Conservation (phyloP, 495 filamentous ascomycete genomes). For the Aspergillus asperescens region DNA sequence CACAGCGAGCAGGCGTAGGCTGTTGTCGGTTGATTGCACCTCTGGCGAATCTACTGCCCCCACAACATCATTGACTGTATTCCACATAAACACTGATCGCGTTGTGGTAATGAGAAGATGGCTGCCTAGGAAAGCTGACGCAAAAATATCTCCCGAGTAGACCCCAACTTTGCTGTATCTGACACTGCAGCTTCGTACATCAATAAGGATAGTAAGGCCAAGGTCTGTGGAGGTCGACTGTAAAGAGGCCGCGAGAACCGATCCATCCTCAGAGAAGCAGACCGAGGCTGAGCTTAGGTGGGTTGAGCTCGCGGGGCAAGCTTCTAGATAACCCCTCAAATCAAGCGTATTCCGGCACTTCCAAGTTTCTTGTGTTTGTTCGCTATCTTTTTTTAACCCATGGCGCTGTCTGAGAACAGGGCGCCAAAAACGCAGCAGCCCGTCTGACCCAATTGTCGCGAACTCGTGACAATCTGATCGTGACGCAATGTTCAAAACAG, state of each 20-base stretch:
- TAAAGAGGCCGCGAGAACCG: conserved; percentile 63
- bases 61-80: conserved; percentile 40
- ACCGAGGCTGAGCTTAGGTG: conserved; percentile 36
- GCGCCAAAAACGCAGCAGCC: conserved; percentile 70
- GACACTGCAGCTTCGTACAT: conserved; percentile 30
- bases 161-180: conserved; percentile 30
- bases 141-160: conserved; percentile 28
- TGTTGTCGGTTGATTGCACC: background rate
- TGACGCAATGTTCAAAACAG: conserved; percentile 64
- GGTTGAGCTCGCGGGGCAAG: conserved; percentile 28
- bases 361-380: conserved; percentile 62
- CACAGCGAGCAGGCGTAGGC: conserved; percentile 31
- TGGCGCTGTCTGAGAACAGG: conserved; percentile 59
- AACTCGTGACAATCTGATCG: conserved; percentile 64
- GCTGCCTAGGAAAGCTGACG: conserved; percentile 31
- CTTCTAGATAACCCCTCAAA: conserved; percentile 37
- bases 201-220: conserved; percentile 32
- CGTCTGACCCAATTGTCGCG: conserved; percentile 78
- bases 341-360: conserved; percentile 57
- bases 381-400: conserved; percentile 53
- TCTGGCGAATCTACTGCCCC: conserved; percentile 22
- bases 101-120: conserved; percentile 35
- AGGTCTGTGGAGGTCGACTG: conserved; percentile 23
- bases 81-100: conserved; percentile 36
- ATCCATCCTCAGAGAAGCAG: conserved; percentile 81